Evolutionary conservation across 257 asterid genomes (phyloP).

Genomic region (Jacaranda mimosifolia): DNA sequence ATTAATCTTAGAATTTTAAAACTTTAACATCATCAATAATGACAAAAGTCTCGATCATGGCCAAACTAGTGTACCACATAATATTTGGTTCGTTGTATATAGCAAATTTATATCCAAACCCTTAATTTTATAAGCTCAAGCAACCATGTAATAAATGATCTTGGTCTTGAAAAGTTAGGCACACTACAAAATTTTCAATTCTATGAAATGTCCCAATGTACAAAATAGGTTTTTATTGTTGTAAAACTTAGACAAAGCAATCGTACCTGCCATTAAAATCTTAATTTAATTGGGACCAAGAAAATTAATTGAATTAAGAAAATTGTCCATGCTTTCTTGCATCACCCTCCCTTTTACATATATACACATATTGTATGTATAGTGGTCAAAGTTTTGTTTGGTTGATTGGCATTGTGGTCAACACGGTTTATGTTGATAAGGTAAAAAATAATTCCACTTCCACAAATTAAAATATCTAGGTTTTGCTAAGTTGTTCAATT

Average conservation of each 20-base stretch:
- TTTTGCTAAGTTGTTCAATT: neutral
- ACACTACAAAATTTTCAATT: neutral
- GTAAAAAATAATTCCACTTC: constrained; percentile 19
- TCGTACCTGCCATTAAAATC: constrained; percentile 34
- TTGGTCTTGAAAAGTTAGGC: constrained; percentile 30
- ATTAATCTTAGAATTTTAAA: too few species aligned
- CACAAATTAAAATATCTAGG: constrained; percentile 21
- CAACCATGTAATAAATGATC: neutral
- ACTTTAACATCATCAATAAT: too few species aligned
- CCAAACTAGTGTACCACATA: neutral
- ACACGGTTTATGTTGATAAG: constrained; percentile 24
- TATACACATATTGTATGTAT: neutral
- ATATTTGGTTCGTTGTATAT: neutral
- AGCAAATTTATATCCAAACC: neutral
- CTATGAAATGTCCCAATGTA: neutral
- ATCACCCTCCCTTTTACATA: constrained; percentile 4
- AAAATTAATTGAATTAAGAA: neutral
- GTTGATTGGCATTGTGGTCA: constrained; percentile 26
- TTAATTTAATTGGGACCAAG: constrained; percentile 16
- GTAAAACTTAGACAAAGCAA: neutral
- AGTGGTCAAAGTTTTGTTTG: constrained; percentile 18
- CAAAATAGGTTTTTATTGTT: neutral
- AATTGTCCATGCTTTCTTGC: constrained; percentile 42
- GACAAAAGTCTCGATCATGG: too few species aligned
- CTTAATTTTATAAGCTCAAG: neutral